Evolutionary conservation across 768 basidiomycete genomes (phyloP).

Genomic region (Mycena sanguinolenta): DNA sequence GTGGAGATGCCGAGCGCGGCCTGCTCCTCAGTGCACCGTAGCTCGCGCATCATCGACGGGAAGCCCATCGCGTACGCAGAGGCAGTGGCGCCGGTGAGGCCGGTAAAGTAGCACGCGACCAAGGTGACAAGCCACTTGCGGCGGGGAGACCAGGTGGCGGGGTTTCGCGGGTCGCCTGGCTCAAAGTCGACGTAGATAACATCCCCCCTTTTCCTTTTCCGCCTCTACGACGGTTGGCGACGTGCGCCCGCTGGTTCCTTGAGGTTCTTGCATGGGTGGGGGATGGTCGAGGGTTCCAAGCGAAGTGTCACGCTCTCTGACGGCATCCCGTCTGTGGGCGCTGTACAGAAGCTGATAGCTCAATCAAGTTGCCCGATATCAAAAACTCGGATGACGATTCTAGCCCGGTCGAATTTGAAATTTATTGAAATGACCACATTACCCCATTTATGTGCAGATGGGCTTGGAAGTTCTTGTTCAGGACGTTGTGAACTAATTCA

Average conservation of each 20-base stretch:
- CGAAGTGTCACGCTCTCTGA: neutral
- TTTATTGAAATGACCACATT: too few relatives aligned
- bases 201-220: slow-evolving; percentile 12
- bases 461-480: too few relatives aligned
- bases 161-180: too few relatives aligned
- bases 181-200: slow-evolving; percentile 51
- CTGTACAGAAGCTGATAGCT: too few relatives aligned
- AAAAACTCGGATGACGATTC: too few relatives aligned
- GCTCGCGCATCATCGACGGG: slow-evolving; percentile 58
- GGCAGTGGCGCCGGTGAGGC: slow-evolving; percentile 43
- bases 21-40: slow-evolving; percentile 47
- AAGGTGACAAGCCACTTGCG: slow-evolving; percentile 55
- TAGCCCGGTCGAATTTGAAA: too few relatives aligned
- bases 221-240: slow-evolving; percentile 18
- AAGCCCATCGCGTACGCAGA: slow-evolving; percentile 57
- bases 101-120: slow-evolving; percentile 50
- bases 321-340: too few relatives aligned
- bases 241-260: slow-evolving; percentile 22
- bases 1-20: slow-evolving; percentile 53
- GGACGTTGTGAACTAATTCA: too few relatives aligned
- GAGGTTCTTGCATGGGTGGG: slow-evolving; percentile 17
- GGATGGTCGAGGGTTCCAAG: neutral
- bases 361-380: too few relatives aligned
- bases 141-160: slow-evolving; percentile 42
- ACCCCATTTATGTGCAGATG: too few relatives aligned